A percentile compares a stretch with the other conserved stretches of the same genome.
phyloP scores from a whole-genome alignment of 73 alveolate genomes.

The Tetrahymena elliotti region DNA sequence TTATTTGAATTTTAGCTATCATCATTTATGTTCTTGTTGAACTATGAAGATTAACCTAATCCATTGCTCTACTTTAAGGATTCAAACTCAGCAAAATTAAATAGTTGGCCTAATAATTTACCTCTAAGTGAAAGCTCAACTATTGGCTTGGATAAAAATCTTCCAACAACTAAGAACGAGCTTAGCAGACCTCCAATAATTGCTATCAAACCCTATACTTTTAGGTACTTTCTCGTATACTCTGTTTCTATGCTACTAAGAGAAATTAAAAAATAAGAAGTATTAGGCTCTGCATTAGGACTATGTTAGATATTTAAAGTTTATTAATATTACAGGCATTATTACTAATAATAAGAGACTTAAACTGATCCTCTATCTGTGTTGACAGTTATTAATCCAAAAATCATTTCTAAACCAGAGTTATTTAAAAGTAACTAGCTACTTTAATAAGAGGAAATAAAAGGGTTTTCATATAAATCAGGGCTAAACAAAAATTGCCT shows the following conservation, averaged over 20 bases:
- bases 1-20: neutral
- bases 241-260: neutral
- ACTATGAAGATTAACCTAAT: neutral
- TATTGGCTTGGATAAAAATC: neutral
- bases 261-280: neutral
- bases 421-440: neutral
- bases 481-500: neutral
- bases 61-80: neutral
- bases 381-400: neutral
- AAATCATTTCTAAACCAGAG: neutral
- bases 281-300: neutral
- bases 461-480: neutral
- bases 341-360: neutral
- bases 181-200: neutral
- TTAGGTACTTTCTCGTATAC: neutral
- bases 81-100: neutral
- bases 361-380: neutral
- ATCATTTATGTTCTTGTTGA: neutral
- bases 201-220: neutral
- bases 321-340: neutral
- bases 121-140: neutral
- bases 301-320: neutral
- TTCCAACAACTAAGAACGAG: neutral
- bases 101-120: neutral
- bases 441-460: neutral